phyloP scores from a whole-genome alignment of 1,284 basidiomycete genomes.

The Hymenochaete sp. region DNA sequence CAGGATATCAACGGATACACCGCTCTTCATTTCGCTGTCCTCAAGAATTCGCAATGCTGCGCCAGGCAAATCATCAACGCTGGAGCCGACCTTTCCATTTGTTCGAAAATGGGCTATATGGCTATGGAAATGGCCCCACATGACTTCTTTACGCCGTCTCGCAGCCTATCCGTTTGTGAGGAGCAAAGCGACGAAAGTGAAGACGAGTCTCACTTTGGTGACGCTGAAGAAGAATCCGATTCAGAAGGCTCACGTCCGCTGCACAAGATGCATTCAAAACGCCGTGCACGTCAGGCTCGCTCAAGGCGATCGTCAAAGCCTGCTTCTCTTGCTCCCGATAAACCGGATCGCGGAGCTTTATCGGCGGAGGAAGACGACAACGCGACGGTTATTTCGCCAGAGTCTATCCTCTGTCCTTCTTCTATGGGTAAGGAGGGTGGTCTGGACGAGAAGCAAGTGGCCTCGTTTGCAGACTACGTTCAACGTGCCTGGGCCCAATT shows the following conservation, averaged over 20 bases:
- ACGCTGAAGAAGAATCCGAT: conserved; percentile 56
- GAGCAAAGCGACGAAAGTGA: conserved; percentile 37
- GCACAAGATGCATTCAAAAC: conserved; percentile 26
- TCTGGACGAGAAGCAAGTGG: conserved; percentile 51
- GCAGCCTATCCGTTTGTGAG: conserved; percentile 27
- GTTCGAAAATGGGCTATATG: conserved; percentile 70
- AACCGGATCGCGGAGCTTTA: neutral
- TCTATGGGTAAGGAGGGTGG: conserved; percentile 4
- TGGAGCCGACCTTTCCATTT: conserved; percentile 74
- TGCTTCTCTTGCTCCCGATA: conserved; percentile 14
- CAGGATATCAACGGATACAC: conserved; percentile 90
- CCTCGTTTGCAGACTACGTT: conserved; percentile 62
- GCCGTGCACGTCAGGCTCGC: conserved; percentile 19
- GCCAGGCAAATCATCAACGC: conserved; percentile 62
- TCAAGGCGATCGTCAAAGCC: conserved; percentile 14
- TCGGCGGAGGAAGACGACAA: conserved; percentile 17
- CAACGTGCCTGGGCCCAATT: conserved; percentile 68
- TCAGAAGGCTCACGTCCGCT: conserved; percentile 25
- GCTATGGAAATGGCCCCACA: conserved; percentile 67
- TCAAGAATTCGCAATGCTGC: conserved; percentile 61
- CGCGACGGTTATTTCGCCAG: conserved; percentile 15
- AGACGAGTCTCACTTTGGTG: conserved; percentile 59
- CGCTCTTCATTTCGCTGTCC: conserved; percentile 79
- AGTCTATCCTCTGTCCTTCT: conserved; percentile 10
- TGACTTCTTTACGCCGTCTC: conserved; percentile 39